phyloP scores from a whole-genome alignment of 495 filamentous ascomycete species.

The Neurospora sp. region DNA sequence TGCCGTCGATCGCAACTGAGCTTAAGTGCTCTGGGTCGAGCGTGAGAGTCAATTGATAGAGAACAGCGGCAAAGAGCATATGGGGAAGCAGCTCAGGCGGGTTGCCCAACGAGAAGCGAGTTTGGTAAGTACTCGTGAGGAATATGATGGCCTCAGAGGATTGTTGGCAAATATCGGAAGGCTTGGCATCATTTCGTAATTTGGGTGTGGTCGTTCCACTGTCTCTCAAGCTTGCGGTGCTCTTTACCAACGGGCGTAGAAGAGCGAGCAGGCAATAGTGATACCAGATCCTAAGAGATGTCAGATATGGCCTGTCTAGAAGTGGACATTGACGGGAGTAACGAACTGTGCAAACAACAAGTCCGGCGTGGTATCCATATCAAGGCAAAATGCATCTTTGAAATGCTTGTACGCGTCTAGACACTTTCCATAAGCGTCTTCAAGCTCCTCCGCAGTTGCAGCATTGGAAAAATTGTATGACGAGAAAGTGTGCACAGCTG shows the following conservation, averaged over 20 bases:
- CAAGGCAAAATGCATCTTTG: not conserved
- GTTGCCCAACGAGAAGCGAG: constrained; percentile 8
- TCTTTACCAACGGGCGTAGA: constrained; percentile 14
- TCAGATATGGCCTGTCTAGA: not conserved
- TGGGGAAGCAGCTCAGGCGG: constrained; percentile 13
- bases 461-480: constrained; percentile 17
- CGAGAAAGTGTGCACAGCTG: constrained; percentile 16
- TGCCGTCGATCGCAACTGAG: not conserved
- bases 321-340: not conserved
- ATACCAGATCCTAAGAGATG: constrained; percentile 16
- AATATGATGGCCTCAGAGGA: constrained; percentile 19
- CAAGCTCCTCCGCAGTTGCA: constrained; percentile 18
- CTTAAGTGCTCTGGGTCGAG: not conserved
- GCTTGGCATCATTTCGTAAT: constrained; percentile 6
- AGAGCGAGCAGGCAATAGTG: constrained; percentile 18
- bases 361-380: constrained; percentile 5
- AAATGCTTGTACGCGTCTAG: constrained; percentile 5
- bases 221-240: constrained; percentile 9
- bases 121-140: constrained; percentile 17
- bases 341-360: constrained; percentile 16
- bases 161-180: constrained; percentile 9
- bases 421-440: constrained; percentile 16
- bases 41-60: constrained; percentile 12
- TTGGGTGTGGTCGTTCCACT: not conserved
- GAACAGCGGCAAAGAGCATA: constrained; percentile 15